Evolutionary conservation across 495 filamentous ascomycete genomes (phyloP).

Genomic region (Talaromyces wortmannii): DNA sequence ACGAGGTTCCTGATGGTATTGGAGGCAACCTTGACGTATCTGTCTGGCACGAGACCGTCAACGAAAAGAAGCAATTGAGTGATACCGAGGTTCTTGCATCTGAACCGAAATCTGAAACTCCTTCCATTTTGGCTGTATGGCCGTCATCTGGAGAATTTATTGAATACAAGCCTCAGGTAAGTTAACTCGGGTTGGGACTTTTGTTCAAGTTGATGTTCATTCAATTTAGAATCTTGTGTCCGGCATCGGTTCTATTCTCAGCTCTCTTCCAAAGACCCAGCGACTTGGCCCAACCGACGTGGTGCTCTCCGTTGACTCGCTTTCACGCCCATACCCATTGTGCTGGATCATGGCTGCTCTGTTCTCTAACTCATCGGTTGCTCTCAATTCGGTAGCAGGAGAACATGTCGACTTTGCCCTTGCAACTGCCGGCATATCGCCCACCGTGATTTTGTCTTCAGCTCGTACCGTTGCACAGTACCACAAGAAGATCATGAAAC

Average conservation of each 20-base stretch:
- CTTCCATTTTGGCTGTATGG: slow-evolving; percentile 54
- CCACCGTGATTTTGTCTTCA: slow-evolving; percentile 77
- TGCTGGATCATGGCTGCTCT: slow-evolving; percentile 76
- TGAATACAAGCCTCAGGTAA: slow-evolving; percentile 62
- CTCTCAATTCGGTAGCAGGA: slow-evolving; percentile 80
- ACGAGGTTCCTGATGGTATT: slow-evolving; percentile 70
- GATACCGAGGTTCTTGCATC: slow-evolving; percentile 43
- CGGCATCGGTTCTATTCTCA: slow-evolving; percentile 70
- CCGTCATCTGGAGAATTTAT: slow-evolving; percentile 61
- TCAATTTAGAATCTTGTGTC: slow-evolving; percentile 61
- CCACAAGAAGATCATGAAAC: slow-evolving; percentile 47
- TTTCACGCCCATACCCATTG: slow-evolving; percentile 72
- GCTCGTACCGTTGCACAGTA: slow-evolving; percentile 64
- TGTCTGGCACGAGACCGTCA: slow-evolving; percentile 82
- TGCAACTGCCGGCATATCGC: slow-evolving; percentile 65
- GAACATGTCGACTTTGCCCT: slow-evolving; percentile 59
- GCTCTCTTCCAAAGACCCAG: slow-evolving; percentile 64
- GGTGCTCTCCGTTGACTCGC: slow-evolving; percentile 81
- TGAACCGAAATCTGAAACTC: slow-evolving; percentile 42
- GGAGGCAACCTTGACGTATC: slow-evolving; percentile 66
- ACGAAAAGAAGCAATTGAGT: slow-evolving; percentile 44
- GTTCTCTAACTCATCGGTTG: slow-evolving; percentile 75
- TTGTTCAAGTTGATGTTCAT: slow-evolving; percentile 8
- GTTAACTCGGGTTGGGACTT: neutral
- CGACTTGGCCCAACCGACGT: slow-evolving; percentile 67